phyloP scores from a whole-genome alignment of 2,329 filamentous ascomycete species.

The Cyphellophora europaea region DNA sequence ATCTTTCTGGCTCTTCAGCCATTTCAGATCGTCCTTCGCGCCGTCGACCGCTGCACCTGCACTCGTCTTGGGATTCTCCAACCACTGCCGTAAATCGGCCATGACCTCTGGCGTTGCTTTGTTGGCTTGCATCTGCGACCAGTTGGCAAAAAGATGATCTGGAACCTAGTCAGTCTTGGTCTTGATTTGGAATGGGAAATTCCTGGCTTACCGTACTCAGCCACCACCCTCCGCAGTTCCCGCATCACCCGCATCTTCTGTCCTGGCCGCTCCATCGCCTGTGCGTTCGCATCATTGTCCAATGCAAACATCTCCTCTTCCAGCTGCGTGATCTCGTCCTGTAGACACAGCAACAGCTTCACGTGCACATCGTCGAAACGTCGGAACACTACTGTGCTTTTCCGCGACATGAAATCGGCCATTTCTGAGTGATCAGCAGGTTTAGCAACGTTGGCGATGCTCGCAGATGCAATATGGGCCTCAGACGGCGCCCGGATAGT shows the following conservation, averaged over 20 bases:
- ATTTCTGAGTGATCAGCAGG: constrained; percentile 10
- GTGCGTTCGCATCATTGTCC: constrained; percentile 15
- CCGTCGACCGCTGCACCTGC: constrained; percentile 8
- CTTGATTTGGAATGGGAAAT: too few species aligned
- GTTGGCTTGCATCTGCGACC: constrained; percentile 17
- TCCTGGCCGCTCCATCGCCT: constrained; percentile 9
- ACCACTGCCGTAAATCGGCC: constrained; percentile 13
- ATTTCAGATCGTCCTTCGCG: constrained; percentile 15
- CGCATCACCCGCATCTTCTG: constrained; percentile 15
- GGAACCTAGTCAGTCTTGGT: constrained; percentile 5
- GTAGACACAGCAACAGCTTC: constrained; percentile 23
- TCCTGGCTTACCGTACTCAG: constrained; percentile 19
- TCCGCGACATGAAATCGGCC: constrained; percentile 18
- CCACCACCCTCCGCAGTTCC: constrained; percentile 16
- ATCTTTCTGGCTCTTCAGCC: constrained; percentile 16
- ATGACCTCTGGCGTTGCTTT: constrained; percentile 11
- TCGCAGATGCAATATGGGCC: constrained; percentile 5
- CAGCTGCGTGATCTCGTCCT: constrained; percentile 24
- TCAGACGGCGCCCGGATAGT: constrained; percentile 3
- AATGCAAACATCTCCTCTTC: constrained; percentile 23
- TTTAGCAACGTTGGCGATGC: neutral
- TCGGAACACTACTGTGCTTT: constrained; percentile 21
- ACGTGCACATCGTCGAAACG: constrained; percentile 25
- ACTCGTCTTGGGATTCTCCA: constrained; percentile 8
- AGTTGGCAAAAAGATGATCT: constrained; percentile 19